Percentiles rank a stretch among this genome's conserved stretches.
Conservation (phyloP, 352 stramenopile genomes). For the Phytophthora sp. region DNA sequence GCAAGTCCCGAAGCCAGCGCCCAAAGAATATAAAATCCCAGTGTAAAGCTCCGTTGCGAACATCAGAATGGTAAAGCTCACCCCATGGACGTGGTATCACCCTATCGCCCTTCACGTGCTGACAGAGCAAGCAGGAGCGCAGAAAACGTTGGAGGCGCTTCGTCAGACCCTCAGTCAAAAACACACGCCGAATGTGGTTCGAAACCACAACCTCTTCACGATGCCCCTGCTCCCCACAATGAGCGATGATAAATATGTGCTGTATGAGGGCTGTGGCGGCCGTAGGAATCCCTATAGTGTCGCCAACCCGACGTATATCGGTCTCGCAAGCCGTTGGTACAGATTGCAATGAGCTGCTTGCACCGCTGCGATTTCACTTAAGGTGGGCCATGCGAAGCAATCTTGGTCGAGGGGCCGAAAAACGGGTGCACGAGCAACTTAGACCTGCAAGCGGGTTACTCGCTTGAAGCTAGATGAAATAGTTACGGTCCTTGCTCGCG, state of each 20-base stretch:
- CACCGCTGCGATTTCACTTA: background rate
- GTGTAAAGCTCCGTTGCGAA: constrained; percentile 4
- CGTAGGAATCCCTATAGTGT: constrained; percentile 8
- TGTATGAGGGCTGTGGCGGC: background rate
- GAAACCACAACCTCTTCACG: background rate
- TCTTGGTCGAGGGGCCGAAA: constrained; percentile 14
- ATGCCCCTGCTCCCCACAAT: background rate
- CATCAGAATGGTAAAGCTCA: background rate
- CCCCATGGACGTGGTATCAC: constrained; percentile 6
- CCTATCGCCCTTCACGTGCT: constrained; percentile 1
- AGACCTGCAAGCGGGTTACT: background rate
- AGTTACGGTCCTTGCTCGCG: background rate
- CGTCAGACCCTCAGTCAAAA: background rate
- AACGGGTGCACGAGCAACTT: background rate
- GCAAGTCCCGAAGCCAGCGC: background rate
- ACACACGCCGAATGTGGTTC: constrained; percentile 1
- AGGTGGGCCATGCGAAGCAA: constrained; percentile 5
- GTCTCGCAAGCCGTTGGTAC: no score
- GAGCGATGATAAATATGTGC: background rate
- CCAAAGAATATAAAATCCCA: constrained; percentile 9
- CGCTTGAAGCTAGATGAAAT: background rate
- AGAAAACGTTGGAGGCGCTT: background rate
- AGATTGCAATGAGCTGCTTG: background rate
- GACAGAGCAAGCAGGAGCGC: constrained; percentile 3
- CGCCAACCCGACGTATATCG: background rate